Percentiles rank a stretch among this genome's conserved stretches.
These are phyloP conservation scores for Monosporascus sp. DNA, from an alignment of 2,329 filamentous ascomycete genomes.

Conservation along the genomic window DNA sequence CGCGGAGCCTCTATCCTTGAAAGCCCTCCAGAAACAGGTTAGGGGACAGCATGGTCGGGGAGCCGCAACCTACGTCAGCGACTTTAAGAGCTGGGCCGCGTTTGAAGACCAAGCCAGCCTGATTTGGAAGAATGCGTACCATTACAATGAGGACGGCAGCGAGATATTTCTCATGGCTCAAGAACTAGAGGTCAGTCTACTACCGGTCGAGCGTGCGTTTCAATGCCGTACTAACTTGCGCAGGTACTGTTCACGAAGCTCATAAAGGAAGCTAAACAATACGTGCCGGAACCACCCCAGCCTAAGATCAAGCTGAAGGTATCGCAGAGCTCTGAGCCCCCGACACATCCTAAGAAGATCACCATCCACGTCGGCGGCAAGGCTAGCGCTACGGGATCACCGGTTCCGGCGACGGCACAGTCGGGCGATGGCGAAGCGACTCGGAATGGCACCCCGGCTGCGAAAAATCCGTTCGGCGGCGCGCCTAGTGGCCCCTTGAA, in stretches of 20 bases:
- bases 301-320: constrained; percentile 80
- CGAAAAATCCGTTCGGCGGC: constrained; percentile 24
- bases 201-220: neutral
- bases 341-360: constrained; percentile 54
- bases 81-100: constrained; percentile 76
- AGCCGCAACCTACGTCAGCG: constrained; percentile 55
- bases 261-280: constrained; percentile 65
- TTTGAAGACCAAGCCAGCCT: constrained; percentile 76
- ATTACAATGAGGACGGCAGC: constrained; percentile 89
- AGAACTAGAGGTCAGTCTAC: constrained; percentile 63
- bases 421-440: constrained; percentile 28
- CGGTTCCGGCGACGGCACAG: constrained; percentile 34
- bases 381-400: constrained; percentile 48
- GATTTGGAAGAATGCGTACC: constrained; percentile 82
- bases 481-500: constrained; percentile 8
- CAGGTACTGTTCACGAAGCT: constrained; percentile 65
- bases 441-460: constrained; percentile 24
- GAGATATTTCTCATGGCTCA: constrained; percentile 73
- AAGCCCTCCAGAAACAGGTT: constrained; percentile 70
- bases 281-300: constrained; percentile 66
- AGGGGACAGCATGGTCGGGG: constrained; percentile 66
- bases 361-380: constrained; percentile 65
- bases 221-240: constrained; percentile 13
- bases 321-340: constrained; percentile 40
- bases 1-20: constrained; percentile 72